Percentiles rank a stretch among this genome's conserved stretches.
phyloP scores from a whole-genome alignment of 139 green algal genomes.

The Coccomyxa sp. region DNA sequence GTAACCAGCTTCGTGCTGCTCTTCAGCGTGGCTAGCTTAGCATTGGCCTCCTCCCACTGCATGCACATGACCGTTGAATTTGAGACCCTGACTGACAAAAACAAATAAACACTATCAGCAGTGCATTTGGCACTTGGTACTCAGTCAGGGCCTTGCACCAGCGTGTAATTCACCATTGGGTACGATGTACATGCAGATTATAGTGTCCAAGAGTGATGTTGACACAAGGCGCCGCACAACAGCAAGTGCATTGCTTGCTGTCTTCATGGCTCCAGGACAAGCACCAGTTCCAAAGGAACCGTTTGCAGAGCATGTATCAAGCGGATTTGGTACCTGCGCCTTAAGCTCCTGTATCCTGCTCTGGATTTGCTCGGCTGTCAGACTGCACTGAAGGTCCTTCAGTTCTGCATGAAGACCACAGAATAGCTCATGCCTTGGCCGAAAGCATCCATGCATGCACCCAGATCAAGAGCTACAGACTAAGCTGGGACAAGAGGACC shows the following conservation, averaged over 20 bases:
- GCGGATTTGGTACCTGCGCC: conserved; percentile 3
- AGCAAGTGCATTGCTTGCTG: no score
- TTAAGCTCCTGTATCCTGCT: conserved; percentile 2
- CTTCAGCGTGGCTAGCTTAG: conserved; percentile 21
- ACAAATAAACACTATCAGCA: background rate
- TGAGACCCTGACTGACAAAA: background rate
- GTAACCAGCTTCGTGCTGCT: conserved; percentile 22
- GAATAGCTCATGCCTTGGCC: background rate
- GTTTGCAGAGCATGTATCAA: background rate
- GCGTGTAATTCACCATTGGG: no score
- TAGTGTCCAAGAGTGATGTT: no score
- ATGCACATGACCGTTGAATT: background rate
- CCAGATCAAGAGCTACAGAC: background rate
- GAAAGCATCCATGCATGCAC: background rate
- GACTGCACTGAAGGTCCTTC: conserved; percentile 16
- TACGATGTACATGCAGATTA: no score
- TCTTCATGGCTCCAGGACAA: no score
- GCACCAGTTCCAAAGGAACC: no score
- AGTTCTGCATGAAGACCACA: conserved; percentile 31
- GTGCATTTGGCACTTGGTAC: no score
- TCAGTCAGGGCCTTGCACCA: no score
- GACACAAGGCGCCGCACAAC: no score
- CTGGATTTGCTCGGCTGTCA: conserved; percentile 41
- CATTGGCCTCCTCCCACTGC: conserved; percentile 16
- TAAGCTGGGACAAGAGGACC: background rate